Evolutionary conservation across 495 filamentous ascomycete species (phyloP).

Genomic region (Penicillium coffeae): DNA sequence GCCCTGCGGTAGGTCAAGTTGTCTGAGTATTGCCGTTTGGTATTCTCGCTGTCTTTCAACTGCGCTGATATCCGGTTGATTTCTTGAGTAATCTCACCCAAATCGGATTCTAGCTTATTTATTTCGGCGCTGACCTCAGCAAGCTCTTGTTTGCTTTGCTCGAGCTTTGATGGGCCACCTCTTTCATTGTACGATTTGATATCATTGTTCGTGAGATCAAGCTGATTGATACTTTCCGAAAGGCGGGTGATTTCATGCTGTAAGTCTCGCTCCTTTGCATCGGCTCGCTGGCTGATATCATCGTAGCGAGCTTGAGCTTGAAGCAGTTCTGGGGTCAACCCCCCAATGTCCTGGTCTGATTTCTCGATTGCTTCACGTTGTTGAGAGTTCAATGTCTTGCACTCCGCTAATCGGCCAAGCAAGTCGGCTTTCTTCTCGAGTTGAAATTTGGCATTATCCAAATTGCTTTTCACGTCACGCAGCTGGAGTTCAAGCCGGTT

Average conservation of each 20-base stretch:
- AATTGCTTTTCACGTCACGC: constrained; percentile 62
- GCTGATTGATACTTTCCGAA: constrained; percentile 67
- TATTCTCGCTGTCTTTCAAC: constrained; percentile 70
- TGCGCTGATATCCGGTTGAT: constrained; percentile 77
- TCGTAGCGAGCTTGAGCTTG: constrained; percentile 71
- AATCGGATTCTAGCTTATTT: constrained; percentile 60
- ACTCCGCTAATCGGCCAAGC: constrained; percentile 63
- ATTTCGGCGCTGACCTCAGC: constrained; percentile 63
- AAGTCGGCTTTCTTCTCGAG: constrained; percentile 74
- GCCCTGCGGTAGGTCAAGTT: constrained; percentile 81
- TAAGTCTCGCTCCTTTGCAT: constrained; percentile 68
- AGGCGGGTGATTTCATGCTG: constrained; percentile 68
- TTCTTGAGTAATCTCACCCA: constrained; percentile 57
- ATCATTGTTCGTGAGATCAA: constrained; percentile 67
- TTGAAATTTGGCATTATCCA: constrained; percentile 64
- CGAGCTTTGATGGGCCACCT: constrained; percentile 70
- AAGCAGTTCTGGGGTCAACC: constrained; percentile 65
- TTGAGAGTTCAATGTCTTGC: constrained; percentile 60
- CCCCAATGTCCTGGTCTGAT: constrained; percentile 65
- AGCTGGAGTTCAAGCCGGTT: constrained; percentile 67
- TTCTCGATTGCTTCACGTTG: constrained; percentile 63
- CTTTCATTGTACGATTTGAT: constrained; percentile 77
- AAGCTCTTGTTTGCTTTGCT: constrained; percentile 64
- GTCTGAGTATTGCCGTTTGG: constrained; percentile 76
- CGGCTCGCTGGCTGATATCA: constrained; percentile 66